These are phyloP conservation scores for Urochloa ruziziensis DNA, from an alignment of 176 grass and related monocot species.

Conservation along the genomic window DNA sequence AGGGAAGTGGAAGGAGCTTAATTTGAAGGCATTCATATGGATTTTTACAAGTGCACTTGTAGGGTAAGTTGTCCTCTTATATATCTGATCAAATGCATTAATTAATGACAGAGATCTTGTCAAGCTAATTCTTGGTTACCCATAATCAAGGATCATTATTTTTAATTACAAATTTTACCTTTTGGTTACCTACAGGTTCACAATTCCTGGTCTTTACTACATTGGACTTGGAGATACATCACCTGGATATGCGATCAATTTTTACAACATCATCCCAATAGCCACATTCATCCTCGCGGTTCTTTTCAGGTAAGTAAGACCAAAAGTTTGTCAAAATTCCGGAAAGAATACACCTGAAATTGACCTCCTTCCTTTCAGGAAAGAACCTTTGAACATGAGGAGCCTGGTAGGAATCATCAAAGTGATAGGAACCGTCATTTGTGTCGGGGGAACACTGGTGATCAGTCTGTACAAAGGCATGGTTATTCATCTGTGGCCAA, in stretches of 20 bases:
- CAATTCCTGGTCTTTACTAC: conserved; percentile 44
- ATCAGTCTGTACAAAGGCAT: conserved; percentile 50
- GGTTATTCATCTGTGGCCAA: conserved; percentile 45
- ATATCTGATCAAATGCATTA: background rate
- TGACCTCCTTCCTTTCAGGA: background rate
- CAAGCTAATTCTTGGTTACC: background rate
- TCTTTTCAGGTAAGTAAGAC: conserved; percentile 33
- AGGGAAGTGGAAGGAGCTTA: conserved; percentile 39
- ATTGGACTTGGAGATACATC: conserved; percentile 44
- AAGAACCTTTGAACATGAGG: conserved; percentile 34
- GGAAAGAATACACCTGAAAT: background rate
- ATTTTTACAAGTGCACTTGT: conserved; percentile 50
- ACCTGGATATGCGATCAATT: conserved; percentile 46
- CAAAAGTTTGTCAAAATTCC: background rate
- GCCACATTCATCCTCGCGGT: conserved; percentile 40
- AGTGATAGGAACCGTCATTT: conserved; percentile 39
- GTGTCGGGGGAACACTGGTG: conserved; percentile 40
- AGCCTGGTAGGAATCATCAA: conserved; percentile 40
- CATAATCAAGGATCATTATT: background rate
- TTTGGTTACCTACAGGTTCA: conserved; percentile 19
- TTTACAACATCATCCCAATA: conserved; percentile 43
- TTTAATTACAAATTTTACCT: background rate
- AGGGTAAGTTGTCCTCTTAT: conserved; percentile 14
- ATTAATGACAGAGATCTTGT: background rate
- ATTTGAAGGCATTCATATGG: conserved; percentile 41